Conservation (phyloP, 768 basidiomycete species). For the Hericium alpestre region DNA sequence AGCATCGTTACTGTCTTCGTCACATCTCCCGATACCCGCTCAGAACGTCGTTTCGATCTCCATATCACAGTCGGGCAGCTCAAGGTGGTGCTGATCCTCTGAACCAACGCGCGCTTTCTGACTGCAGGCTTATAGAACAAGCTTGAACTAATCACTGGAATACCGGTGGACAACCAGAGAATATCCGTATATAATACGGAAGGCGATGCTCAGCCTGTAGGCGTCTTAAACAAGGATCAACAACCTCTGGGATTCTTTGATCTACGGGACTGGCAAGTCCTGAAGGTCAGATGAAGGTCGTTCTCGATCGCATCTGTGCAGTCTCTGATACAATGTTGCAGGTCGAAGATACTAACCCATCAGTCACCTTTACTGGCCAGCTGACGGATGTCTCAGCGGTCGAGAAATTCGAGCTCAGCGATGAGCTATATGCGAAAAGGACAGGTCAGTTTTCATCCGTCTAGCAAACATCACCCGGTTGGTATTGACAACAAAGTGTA, state of each 20-base stretch:
- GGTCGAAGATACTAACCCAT: constrained; percentile 72
- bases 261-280: constrained; percentile 62
- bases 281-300: constrained; percentile 47
- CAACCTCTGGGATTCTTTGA: constrained; percentile 68
- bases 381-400: constrained; percentile 77
- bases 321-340: constrained; percentile 17
- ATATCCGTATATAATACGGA: constrained; percentile 56
- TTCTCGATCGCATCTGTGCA: not conserved
- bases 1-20: constrained; percentile 62
- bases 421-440: constrained; percentile 71
- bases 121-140: constrained; percentile 28
- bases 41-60: constrained; percentile 77
- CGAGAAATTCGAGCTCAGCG: constrained; percentile 84
- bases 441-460: constrained; percentile 39
- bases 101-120: not conserved
- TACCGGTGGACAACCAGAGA: constrained; percentile 61
- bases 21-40: constrained; percentile 78
- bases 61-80: constrained; percentile 66
- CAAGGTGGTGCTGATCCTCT: constrained; percentile 44
- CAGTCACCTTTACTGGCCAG: constrained; percentile 69
- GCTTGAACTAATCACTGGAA: constrained; percentile 86
- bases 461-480: not conserved
- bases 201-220: constrained; percentile 37
- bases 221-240: constrained; percentile 52
- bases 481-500: constrained; percentile 18